A percentile compares a stretch with the other conserved stretches of the same genome.
phyloP scores from a whole-genome alignment of 106 monocot genomes.

The Dendrobium nobile region DNA sequence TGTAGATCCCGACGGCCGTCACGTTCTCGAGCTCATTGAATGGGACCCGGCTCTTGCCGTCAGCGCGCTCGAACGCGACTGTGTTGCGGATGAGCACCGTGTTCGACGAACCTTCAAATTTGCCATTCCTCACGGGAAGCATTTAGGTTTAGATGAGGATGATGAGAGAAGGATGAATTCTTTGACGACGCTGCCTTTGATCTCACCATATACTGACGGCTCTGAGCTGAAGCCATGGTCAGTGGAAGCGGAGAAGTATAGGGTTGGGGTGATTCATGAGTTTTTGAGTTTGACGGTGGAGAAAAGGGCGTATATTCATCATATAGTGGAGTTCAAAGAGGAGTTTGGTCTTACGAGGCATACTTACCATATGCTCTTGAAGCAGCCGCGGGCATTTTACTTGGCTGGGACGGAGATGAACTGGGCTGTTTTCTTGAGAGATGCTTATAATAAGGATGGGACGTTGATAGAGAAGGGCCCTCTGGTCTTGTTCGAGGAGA shows the following conservation, averaged over 20 bases:
- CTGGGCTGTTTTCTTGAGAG: slow-evolving; percentile 86
- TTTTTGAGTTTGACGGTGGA: slow-evolving; percentile 83
- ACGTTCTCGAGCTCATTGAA: slow-evolving; percentile 53
- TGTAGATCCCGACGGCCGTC: slow-evolving; percentile 48
- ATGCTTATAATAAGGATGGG: slow-evolving; percentile 63
- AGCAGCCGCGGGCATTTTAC: slow-evolving; percentile 85
- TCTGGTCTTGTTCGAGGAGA: slow-evolving; percentile 65
- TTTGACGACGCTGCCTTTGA: slow-evolving; percentile 54
- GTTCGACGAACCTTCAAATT: slow-evolving; percentile 67
- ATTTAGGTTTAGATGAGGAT: slow-evolving; percentile 48
- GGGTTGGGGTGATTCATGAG: slow-evolving; percentile 84
- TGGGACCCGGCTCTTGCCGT: slow-evolving; percentile 76
- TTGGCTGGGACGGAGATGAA: slow-evolving; percentile 96
- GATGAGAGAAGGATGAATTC: slow-evolving; percentile 42
- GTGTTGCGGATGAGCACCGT: slow-evolving; percentile 55
- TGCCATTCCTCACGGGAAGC: slow-evolving; percentile 45
- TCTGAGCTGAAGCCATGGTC: slow-evolving; percentile 61
- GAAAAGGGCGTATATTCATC: slow-evolving; percentile 88
- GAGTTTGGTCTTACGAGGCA: slow-evolving; percentile 81
- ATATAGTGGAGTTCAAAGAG: slow-evolving; percentile 97
- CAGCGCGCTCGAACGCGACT: slow-evolving; percentile 69
- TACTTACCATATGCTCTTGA: slow-evolving; percentile 66
- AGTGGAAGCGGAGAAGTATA: slow-evolving; percentile 85
- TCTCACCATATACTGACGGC: slow-evolving; percentile 86
- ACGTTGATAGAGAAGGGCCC: slow-evolving; percentile 71